These are phyloP conservation scores for Albifimbria verrucaria DNA, from an alignment of 2,329 filamentous ascomycete species.

Conservation along the genomic window DNA sequence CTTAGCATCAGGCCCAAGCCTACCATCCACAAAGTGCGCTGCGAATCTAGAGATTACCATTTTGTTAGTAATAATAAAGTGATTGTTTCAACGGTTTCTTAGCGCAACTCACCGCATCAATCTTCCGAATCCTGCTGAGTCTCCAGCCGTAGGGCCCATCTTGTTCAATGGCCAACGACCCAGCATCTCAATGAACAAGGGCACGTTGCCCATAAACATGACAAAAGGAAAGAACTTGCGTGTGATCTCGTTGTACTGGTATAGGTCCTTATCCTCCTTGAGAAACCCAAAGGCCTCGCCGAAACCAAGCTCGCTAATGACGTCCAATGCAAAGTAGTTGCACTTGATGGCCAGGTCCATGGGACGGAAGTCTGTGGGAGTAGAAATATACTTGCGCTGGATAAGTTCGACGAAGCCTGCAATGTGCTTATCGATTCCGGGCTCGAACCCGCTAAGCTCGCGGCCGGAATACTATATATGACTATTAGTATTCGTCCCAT, in stretches of 20 bases:
- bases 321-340: conserved; percentile 19
- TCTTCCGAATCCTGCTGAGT: conserved; percentile 31
- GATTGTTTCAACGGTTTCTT: not conserved
- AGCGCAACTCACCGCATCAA: conserved; percentile 38
- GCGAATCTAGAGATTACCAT: conserved; percentile 17
- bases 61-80: not conserved
- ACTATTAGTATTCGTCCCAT: not conserved
- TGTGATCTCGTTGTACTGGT: conserved; percentile 15
- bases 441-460: conserved; percentile 1
- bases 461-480: not conserved
- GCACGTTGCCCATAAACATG: conserved; percentile 18
- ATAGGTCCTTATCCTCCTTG: conserved; percentile 18
- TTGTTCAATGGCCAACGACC: conserved; percentile 13
- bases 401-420: not conserved
- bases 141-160: conserved; percentile 18
- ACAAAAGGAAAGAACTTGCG: conserved; percentile 9
- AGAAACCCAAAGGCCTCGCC: conserved; percentile 24
- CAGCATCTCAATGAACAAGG: conserved; percentile 16
- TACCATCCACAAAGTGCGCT: conserved; percentile 22
- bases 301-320: conserved; percentile 21
- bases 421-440: not conserved
- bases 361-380: not conserved
- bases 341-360: conserved; percentile 2
- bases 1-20: conserved; percentile 22
- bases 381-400: not conserved